Base-by-base conservation (phyloP, 2,329 filamentous ascomycete genomes). In the Cryphonectria carpinicola region DNA sequence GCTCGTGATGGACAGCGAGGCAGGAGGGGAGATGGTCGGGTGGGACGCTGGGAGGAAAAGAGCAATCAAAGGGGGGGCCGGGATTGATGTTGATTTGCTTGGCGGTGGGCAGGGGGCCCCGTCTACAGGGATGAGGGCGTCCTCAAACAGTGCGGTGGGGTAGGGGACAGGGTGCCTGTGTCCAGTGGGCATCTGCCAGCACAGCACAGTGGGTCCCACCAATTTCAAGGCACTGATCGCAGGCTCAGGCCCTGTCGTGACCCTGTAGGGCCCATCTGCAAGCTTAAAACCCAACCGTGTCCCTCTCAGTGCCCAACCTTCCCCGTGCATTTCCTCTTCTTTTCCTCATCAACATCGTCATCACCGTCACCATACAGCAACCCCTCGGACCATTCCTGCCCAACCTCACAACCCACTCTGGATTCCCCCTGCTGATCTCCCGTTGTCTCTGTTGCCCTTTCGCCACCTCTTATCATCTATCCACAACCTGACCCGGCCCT, bases 221-320 rank as follows among this genome's bases (percentile, higher is more conserved):
- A 56, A 35, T 66, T 46, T 66, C 54, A n/a, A 52, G 63, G 13
- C 63, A 19, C 28, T 65, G 46, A 39, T 52, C 8, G 39, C 58
- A 35, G n/a, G 25, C 25, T 63, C 39, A n/a, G 61, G 56, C 60
- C 63, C 37, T 70, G 69, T 60, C 65, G 49, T 46, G 66, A 56
- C 62, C 68, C 68, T 70, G 65, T 64, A 66, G 62, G 52, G 52
- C 49, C 65, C 43, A 35, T 60, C 71, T 71, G 69, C 69, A 71
- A 72, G 68, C 67, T 72, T 72, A 72, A 72, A 72, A 72, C 71
- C 71, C 71, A 71, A 72, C 67, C 58, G 62, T 43, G 61, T 66
- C 68, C 71, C 68, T 70, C 65, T 72, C 71, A 54, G 63, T 71
- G 71, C 71, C 71, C 71, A 72, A 71, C 71, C 61, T 61, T 17